phyloP scores from a whole-genome alignment of 768 basidiomycete genomes.

The Lanmaoa pseudosensibilis region DNA sequence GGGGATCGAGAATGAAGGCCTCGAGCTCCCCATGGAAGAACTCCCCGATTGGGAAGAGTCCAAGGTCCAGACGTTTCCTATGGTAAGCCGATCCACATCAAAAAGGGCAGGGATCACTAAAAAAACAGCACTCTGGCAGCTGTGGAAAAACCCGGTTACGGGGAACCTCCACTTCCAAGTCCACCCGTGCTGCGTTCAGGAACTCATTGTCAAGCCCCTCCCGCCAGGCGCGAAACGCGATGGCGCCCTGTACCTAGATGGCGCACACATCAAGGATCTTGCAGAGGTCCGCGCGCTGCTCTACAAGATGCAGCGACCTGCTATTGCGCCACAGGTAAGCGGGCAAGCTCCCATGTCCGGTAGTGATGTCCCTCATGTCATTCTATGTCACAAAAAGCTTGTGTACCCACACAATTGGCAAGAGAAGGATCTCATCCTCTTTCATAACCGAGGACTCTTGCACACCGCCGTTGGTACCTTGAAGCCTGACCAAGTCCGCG shows the following conservation, averaged over 20 bases:
- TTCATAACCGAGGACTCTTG: conserved; percentile 71
- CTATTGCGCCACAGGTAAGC: conserved; percentile 73
- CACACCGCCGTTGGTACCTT: conserved; percentile 72
- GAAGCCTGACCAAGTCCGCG: conserved; percentile 44
- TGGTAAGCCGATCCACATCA: conserved; percentile 39
- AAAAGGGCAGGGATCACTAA: not conserved
- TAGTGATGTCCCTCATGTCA: not conserved
- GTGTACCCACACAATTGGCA: conserved; percentile 91
- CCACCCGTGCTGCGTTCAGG: conserved; percentile 73
- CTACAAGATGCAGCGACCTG: conserved; percentile 88
- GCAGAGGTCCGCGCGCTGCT: conserved; percentile 71
- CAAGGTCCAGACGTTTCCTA: conserved; percentile 69
- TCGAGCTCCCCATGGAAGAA: conserved; percentile 63
- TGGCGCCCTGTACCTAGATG: conserved; percentile 80
- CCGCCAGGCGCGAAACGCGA: conserved; percentile 57
- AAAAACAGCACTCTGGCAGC: conserved; percentile 36
- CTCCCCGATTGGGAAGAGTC: conserved; percentile 80
- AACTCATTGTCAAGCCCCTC: conserved; percentile 70
- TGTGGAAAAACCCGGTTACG: conserved; percentile 93
- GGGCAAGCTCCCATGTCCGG: not conserved
- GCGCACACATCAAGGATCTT: conserved; percentile 72
- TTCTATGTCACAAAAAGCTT: conserved; percentile 34
- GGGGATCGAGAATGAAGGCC: conserved; percentile 77
- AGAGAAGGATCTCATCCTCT: conserved; percentile 62
- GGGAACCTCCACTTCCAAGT: conserved; percentile 84